Evolutionary conservation across 768 basidiomycete genomes (phyloP).

Genomic region (Vararia minispora): DNA sequence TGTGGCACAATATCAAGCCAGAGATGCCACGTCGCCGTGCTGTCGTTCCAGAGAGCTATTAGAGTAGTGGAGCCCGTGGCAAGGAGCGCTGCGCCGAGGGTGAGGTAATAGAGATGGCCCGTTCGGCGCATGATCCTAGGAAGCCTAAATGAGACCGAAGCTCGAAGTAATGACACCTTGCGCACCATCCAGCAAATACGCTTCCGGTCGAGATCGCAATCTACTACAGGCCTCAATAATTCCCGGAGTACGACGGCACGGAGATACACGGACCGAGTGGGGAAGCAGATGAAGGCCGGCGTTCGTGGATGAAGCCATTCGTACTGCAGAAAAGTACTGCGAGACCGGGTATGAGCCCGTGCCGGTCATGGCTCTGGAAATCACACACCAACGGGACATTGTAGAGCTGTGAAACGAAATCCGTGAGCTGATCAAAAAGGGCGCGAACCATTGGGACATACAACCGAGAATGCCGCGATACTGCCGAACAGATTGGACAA

Average conservation of each 20-base stretch:
- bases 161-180: conserved; percentile 6
- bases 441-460: conserved; percentile 27
- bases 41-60: conserved; percentile 56
- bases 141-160: conserved; percentile 5
- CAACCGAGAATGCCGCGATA: conserved; percentile 74
- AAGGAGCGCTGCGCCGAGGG: conserved; percentile 50
- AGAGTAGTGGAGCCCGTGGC: conserved; percentile 47
- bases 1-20: conserved; percentile 76
- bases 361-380: conserved; percentile 6
- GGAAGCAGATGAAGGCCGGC: conserved; percentile 82
- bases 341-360: conserved; percentile 7
- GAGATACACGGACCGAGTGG: conserved; percentile 55
- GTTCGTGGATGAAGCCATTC: conserved; percentile 51
- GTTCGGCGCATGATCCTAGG: conserved; percentile 76
- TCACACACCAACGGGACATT: conserved; percentile 69
- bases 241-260: conserved; percentile 14
- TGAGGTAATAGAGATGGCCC: conserved; percentile 75
- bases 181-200: conserved; percentile 77
- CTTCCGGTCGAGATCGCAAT: conserved; percentile 77
- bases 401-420: conserved; percentile 44
- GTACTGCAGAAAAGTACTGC: conserved; percentile 78
- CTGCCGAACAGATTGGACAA: conserved; percentile 70
- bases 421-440: conserved; percentile 10
- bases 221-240: conserved; percentile 25
- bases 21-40: conserved; percentile 47